Evolutionary conservation across 2,329 filamentous ascomycete genomes (phyloP).

Genomic region (Metarhizium humberi): DNA sequence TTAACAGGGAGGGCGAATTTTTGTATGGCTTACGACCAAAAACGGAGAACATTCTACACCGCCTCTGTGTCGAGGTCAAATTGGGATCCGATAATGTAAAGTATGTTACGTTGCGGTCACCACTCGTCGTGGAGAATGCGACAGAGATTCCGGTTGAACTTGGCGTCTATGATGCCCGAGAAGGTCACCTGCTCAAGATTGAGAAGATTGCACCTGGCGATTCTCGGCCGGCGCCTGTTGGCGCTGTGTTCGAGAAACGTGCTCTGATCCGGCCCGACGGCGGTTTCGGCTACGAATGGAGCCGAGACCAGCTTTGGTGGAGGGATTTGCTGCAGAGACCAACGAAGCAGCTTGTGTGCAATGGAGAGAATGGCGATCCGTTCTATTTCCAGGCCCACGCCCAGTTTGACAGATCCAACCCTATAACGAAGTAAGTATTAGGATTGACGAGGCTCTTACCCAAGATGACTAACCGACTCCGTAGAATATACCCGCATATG

Average conservation of each 20-base stretch:
- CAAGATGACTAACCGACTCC: not conserved
- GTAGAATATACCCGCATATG: constrained; percentile 86
- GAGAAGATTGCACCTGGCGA: constrained; percentile 95
- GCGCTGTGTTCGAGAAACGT: constrained; percentile 82
- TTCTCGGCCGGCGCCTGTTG: constrained; percentile 80
- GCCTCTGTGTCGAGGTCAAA: constrained; percentile 83
- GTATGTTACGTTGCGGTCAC: constrained; percentile 91
- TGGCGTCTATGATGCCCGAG: constrained; percentile 77
- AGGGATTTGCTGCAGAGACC: constrained; percentile 78
- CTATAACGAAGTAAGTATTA: constrained; percentile 56
- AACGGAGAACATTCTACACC: constrained; percentile 75
- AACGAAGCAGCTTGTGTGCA: constrained; percentile 80
- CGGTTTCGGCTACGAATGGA: constrained; percentile 96
- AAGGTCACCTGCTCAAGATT: constrained; percentile 89
- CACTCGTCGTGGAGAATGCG: constrained; percentile 85
- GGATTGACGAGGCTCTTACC: not conserved
- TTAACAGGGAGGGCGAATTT: constrained; percentile 90
- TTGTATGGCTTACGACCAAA: constrained; percentile 84
- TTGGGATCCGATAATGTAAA: constrained; percentile 95
- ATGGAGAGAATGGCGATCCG: constrained; percentile 75
- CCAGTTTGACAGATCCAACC: constrained; percentile 73
- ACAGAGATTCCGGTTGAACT: constrained; percentile 94
- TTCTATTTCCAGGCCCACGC: constrained; percentile 98
- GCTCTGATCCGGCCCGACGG: constrained; percentile 84
- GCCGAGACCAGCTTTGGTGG: constrained; percentile 83